Evolutionary conservation across 495 filamentous ascomycete species (phyloP).

Genomic region (Penicillium cataractarum): DNA sequence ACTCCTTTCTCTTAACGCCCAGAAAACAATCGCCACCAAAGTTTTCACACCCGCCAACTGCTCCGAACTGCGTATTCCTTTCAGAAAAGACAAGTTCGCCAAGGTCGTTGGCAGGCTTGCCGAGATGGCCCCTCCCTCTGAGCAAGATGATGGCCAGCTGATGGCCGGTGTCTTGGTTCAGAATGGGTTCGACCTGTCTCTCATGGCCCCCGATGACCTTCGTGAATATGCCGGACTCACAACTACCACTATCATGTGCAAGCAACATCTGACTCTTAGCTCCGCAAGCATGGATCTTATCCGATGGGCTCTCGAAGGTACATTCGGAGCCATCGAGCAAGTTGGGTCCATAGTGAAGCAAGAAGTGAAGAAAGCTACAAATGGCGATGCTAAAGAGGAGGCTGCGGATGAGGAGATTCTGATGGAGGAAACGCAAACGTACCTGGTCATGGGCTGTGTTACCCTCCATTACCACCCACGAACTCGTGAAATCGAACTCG

Average conservation of each 20-base stretch:
- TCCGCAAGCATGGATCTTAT: slow-evolving; percentile 90
- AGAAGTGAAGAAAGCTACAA: slow-evolving; percentile 34
- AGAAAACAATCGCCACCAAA: slow-evolving; percentile 78
- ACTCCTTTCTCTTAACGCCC: slow-evolving; percentile 83
- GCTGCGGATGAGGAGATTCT: slow-evolving; percentile 56
- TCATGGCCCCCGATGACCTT: slow-evolving; percentile 96
- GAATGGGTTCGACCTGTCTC: slow-evolving; percentile 91
- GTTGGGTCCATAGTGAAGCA: slow-evolving; percentile 47
- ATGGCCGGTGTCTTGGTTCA: slow-evolving; percentile 92
- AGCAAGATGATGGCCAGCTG: slow-evolving; percentile 54
- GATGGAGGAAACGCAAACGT: slow-evolving; percentile 51
- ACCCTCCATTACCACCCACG: slow-evolving; percentile 65
- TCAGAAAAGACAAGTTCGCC: slow-evolving; percentile 92
- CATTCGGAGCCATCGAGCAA: slow-evolving; percentile 85
- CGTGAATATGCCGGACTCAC: slow-evolving; percentile 94
- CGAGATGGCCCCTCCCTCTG: slow-evolving; percentile 67
- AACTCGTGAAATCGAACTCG: slow-evolving; percentile 80
- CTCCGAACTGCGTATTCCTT: slow-evolving; percentile 92
- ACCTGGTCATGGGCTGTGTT: slow-evolving; percentile 90
- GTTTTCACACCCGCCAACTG: slow-evolving; percentile 92
- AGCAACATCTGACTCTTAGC: slow-evolving; percentile 80
- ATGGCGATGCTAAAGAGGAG: slow-evolving; percentile 43
- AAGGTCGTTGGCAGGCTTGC: slow-evolving; percentile 96
- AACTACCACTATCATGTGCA: slow-evolving; percentile 89
- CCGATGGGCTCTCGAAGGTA: slow-evolving; percentile 90